A percentile compares a stretch with the other conserved stretches of the same genome.
Conservation (phyloP, 495 filamentous ascomycete genomes). For the Amniculicola lignicola region DNA sequence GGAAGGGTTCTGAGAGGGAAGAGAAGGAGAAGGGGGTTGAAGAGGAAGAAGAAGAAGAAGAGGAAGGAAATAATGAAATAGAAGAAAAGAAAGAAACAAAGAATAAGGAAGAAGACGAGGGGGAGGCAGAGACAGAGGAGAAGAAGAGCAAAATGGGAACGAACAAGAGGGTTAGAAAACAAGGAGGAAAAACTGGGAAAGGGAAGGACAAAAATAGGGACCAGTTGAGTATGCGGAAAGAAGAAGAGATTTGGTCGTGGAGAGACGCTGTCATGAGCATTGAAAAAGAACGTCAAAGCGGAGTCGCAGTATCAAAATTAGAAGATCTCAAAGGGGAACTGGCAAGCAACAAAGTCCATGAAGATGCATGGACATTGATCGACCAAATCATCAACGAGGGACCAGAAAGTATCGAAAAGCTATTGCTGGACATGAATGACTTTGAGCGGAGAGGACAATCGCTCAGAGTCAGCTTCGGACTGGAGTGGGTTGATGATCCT, state of each 20-base stretch:
- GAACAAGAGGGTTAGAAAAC: neutral
- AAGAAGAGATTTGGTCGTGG: neutral
- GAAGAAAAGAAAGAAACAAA: neutral
- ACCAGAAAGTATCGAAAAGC: neutral
- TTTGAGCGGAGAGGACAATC: neutral
- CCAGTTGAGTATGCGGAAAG: neutral
- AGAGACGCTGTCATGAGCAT: neutral
- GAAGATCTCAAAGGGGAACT: neutral
- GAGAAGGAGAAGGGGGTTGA: neutral
- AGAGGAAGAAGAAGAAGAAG: neutral
- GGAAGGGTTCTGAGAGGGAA: neutral
- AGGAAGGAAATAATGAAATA: neutral
- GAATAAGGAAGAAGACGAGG: neutral
- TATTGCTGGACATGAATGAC: neutral
- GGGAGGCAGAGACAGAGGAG: neutral
- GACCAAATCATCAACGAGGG: neutral
- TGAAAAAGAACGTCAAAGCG: neutral
- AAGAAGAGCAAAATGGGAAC: neutral
- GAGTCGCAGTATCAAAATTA: neutral
- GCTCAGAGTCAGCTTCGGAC: neutral
- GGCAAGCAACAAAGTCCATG: neutral
- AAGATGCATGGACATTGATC: neutral
- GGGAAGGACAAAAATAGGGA: neutral
- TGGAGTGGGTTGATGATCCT: neutral
- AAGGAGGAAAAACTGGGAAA: no score